A percentile compares a stretch with the other conserved stretches of the same genome.
These are phyloP conservation scores for Yarrowia keelungensis DNA, from an alignment of 805 yeast genomes.

Conservation along the genomic window DNA sequence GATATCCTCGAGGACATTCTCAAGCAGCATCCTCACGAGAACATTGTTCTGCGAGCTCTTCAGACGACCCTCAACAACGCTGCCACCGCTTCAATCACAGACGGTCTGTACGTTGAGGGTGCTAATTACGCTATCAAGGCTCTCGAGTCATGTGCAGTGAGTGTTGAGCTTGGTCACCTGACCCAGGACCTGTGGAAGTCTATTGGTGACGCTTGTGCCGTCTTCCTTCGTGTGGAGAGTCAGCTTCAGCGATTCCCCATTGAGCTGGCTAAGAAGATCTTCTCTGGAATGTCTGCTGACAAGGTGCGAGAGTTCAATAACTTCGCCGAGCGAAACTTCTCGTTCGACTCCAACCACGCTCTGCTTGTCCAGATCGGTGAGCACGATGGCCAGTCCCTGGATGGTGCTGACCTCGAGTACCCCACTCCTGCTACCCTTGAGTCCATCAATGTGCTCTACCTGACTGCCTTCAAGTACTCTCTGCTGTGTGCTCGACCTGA, in stretches of 20 bases:
- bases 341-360: constrained; percentile 33
- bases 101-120: constrained; percentile 75
- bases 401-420: constrained; percentile 11
- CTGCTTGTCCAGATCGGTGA: constrained; percentile 16
- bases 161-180: constrained; percentile 49
- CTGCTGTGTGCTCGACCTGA: constrained; percentile 37
- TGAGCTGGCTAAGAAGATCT: constrained; percentile 46
- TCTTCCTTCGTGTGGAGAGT: constrained; percentile 64
- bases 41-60: constrained; percentile 58
- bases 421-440: neutral
- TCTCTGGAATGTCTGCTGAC: constrained; percentile 12
- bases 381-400: constrained; percentile 9
- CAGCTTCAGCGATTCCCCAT: constrained; percentile 60
- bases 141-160: constrained; percentile 54
- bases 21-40: constrained; percentile 56
- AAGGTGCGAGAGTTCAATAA: constrained; percentile 16
- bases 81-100: constrained; percentile 58
- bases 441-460: constrained; percentile 1
- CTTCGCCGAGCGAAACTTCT: constrained; percentile 31
- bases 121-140: constrained; percentile 57
- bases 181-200: constrained; percentile 71
- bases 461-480: constrained; percentile 39
- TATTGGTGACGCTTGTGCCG: constrained; percentile 62
- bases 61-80: constrained; percentile 64
- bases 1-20: constrained; percentile 56